Percentiles rank a stretch among this genome's conserved stretches.
Evolutionary conservation across 2,329 filamentous ascomycete genomes (phyloP).

Genomic region (Huntiella moniliformis): DNA sequence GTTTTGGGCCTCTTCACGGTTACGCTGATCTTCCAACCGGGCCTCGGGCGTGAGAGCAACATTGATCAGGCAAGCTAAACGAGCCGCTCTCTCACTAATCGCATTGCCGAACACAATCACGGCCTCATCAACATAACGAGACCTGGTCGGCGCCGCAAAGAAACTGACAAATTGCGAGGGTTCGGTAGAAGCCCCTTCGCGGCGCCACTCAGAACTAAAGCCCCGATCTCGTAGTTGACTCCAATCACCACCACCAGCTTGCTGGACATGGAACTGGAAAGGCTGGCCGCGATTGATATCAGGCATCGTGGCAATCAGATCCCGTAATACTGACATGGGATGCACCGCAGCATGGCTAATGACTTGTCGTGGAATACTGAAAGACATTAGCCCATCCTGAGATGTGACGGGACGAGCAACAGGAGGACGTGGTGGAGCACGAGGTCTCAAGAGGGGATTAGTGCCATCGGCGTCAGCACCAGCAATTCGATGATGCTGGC

Average conservation of each 20-base stretch:
- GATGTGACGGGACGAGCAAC: slow-evolving; percentile 30
- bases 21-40: slow-evolving; percentile 36
- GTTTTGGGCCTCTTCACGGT: slow-evolving; percentile 18
- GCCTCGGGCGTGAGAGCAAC: slow-evolving; percentile 64
- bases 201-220: slow-evolving; percentile 28
- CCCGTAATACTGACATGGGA: slow-evolving; percentile 36
- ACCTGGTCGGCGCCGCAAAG: slow-evolving; percentile 47
- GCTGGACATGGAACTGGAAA: slow-evolving; percentile 41
- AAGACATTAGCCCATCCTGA: slow-evolving; percentile 22
- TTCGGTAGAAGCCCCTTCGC: slow-evolving; percentile 32
- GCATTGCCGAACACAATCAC: slow-evolving; percentile 58
- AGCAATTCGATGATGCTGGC: neutral
- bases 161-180: slow-evolving; percentile 64
- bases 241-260: slow-evolving; percentile 31
- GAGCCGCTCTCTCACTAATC: slow-evolving; percentile 44
- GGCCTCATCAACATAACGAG: slow-evolving; percentile 78
- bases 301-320: slow-evolving; percentile 36
- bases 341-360: slow-evolving; percentile 25
- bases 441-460: slow-evolving; percentile 68
- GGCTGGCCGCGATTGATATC: slow-evolving; percentile 27
- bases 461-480: slow-evolving; percentile 53
- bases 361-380: slow-evolving; percentile 29
- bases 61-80: slow-evolving; percentile 46
- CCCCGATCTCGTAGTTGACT: slow-evolving; percentile 22
- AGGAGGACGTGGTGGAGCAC: slow-evolving; percentile 24